Evolutionary conservation across 306 rosid genomes (phyloP), one percentile per base, ranked within the genome.

Genomic region (Vachellia pachyceras): DNA sequence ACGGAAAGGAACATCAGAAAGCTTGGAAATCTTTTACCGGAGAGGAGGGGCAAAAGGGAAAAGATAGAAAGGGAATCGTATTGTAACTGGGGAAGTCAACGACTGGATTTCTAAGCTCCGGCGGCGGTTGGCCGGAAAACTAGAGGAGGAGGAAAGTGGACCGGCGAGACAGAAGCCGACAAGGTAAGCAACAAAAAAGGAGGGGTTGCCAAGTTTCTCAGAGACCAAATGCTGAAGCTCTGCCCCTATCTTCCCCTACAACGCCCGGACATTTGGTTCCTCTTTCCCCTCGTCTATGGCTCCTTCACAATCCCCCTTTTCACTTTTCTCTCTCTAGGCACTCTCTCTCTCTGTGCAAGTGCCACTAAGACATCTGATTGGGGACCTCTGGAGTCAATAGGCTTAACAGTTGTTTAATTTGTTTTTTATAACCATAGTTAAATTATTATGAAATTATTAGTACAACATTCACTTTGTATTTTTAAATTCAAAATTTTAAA

Each of bases 181-280:
- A 74, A 74, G 68, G 68, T 22, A 39, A 54, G 77, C 66, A 73
- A 36, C 68, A 55, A 37, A 74, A 74, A 55, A 39, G 78, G 50
- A 39, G 50, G 20, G 42, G 8, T 22, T 85, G 89, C 84, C 70
- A 52, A 84, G 88, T 82, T 49, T 58, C 63, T 14, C 75, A 88
- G 89, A 79, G 91, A 90, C 94, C 78, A 57, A 57, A 73, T 20
- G 49, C 65, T 54, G 67, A 52, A 54, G n/a, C 35, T 20, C 37
- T 73, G 77, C 77, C 77, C 78, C 77, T 36, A 54, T 54, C 67
- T 73, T 36, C 67, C 77, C 77, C 67, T 35, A 73, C 77, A 73
- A 37, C 13, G 23, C 42, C 66, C 75, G 37, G 75, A 71, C 77
- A 60, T 36, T 11, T n/a, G 49, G 66, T 35, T 58, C 47, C 72